Base-by-base conservation (phyloP, 352 stramenopile genomes). In the Pythium graminicola region DNA sequence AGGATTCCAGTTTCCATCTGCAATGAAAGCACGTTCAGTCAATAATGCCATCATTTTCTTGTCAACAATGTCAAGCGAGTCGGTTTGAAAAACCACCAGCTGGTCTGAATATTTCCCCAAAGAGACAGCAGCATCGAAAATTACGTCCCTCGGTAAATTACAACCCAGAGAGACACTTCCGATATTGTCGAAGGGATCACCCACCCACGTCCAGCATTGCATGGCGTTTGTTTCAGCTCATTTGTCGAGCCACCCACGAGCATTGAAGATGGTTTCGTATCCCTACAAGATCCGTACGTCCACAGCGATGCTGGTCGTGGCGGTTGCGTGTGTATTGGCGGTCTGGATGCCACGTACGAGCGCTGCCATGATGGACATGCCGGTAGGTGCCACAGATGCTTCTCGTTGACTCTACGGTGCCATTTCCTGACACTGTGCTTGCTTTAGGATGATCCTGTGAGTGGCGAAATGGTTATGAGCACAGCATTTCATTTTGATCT, bases 401-500 rank as follows among this genome's bases (percentile, higher is more conserved):
- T n/a, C n/a, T n/a, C n/a, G n/a, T n/a, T n/a, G n/a, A n/a, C n/a
- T n/a, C n/a, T n/a, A n/a, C n/a, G n/a, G n/a, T n/a, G n/a, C n/a
- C n/a, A n/a, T n/a, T n/a, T n/a, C 17, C 19, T 45, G 17, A 45
- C 17, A 23, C n/a, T 14, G 32, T 36, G 42, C 26, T 43, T 31
- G 16, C 4, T n/a, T 50, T 40, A 87, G 76, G 64, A 71, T 11
- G 76, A 87, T 49, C 76, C 76, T 0, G 74, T 87, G 24, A 81
- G 54, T 14, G 76, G 74, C 39, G 50, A 82, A 43, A 87, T 87
- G 76, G 72, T 87, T 28, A 87, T 87, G 76, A 80, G 68, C 43
- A 35, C 55, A 6, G 45, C 50, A 16, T 81, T 69, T 63, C 70
- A 82, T 31, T 81, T 83, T n/a, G 27, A 76, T 24, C 65, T 89